A percentile compares a stretch with the other conserved stretches of the same genome.
These are phyloP conservation scores for Saposhnikovia divaricata DNA, from an alignment of 129 eudicot genomes.

Conservation along the genomic window DNA sequence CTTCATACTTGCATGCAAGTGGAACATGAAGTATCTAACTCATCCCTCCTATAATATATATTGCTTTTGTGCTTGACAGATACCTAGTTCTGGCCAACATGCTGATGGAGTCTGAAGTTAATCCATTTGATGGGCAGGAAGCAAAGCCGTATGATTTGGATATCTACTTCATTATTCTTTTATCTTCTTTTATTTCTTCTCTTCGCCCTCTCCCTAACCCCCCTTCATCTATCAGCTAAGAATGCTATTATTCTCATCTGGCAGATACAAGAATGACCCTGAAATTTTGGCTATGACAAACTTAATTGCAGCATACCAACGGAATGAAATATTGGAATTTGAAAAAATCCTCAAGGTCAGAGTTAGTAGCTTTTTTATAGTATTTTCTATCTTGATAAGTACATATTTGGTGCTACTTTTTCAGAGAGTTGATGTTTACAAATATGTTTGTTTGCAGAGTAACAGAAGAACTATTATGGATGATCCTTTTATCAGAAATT, in stretches of 20 bases:
- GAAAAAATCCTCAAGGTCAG: slow-evolving; percentile 94
- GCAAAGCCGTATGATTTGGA: slow-evolving; percentile 81
- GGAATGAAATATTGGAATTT: slow-evolving; percentile 95
- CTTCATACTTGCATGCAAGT: neutral
- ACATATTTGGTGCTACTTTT: neutral
- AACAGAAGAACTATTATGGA: slow-evolving; percentile 98
- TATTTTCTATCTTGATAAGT: too few species aligned
- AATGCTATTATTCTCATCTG: slow-evolving; percentile 6
- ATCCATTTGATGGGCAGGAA: slow-evolving; percentile 98
- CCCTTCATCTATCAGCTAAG: neutral
- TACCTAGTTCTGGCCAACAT: slow-evolving; percentile 97
- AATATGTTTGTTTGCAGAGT: slow-evolving; percentile 39
- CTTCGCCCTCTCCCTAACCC: too few species aligned
- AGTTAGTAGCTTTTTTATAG: neutral
- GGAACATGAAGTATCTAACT: neutral
- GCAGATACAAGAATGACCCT: slow-evolving; percentile 91
- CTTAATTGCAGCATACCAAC: slow-evolving; percentile 93
- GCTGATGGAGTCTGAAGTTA: slow-evolving; percentile 98
- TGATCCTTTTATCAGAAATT: slow-evolving; percentile 86
- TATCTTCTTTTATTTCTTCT: too few species aligned
- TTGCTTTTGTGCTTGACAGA: slow-evolving; percentile 21
- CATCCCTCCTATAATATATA: neutral
- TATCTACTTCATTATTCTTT: neutral
- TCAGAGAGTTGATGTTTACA: neutral
- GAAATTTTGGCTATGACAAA: slow-evolving; percentile 98